These are phyloP conservation scores for Xylariaceae sp. DNA, from an alignment of 2,329 filamentous ascomycete genomes.

Conservation along the genomic window DNA sequence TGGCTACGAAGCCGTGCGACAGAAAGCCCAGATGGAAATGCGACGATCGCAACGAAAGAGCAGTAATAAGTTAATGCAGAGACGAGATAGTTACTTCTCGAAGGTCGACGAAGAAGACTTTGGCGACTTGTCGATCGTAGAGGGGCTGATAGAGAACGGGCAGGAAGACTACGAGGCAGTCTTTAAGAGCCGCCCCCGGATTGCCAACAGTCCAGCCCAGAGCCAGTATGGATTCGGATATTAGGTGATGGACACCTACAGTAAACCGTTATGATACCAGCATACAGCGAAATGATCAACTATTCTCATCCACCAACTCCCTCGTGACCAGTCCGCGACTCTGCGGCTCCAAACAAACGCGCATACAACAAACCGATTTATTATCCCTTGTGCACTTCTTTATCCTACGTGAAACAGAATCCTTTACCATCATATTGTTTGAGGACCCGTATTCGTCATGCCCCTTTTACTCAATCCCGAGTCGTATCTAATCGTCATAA, in stretches of 20 bases:
- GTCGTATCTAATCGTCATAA: conserved; percentile 29
- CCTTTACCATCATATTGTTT: too few species aligned
- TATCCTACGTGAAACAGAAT: too few species aligned
- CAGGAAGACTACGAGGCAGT: conserved; percentile 64
- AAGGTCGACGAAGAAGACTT: conserved; percentile 43
- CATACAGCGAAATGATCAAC: neutral
- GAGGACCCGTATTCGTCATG: too few species aligned
- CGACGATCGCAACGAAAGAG: conserved; percentile 46
- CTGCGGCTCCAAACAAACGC: neutral
- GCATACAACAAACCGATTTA: neutral
- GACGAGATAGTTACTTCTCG: conserved; percentile 44
- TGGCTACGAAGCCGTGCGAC: conserved; percentile 54
- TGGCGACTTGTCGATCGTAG: conserved; percentile 30
- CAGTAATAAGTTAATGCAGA: conserved; percentile 32
- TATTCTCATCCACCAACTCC: neutral
- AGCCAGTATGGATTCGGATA: conserved; percentile 35
- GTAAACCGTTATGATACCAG: neutral
- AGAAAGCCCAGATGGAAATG: conserved; percentile 56
- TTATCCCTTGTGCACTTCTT: too few species aligned
- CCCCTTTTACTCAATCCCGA: too few species aligned
- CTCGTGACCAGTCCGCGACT: neutral
- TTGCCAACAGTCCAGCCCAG: conserved; percentile 66
- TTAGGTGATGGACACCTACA: neutral
- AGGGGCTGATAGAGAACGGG: conserved; percentile 59
- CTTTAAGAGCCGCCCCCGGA: conserved; percentile 77